A percentile compares a stretch with the other conserved stretches of the same genome.
These are phyloP conservation scores for Hamamelis virginiana DNA, from an alignment of 164 flowering plant species.

Conservation along the genomic window DNA sequence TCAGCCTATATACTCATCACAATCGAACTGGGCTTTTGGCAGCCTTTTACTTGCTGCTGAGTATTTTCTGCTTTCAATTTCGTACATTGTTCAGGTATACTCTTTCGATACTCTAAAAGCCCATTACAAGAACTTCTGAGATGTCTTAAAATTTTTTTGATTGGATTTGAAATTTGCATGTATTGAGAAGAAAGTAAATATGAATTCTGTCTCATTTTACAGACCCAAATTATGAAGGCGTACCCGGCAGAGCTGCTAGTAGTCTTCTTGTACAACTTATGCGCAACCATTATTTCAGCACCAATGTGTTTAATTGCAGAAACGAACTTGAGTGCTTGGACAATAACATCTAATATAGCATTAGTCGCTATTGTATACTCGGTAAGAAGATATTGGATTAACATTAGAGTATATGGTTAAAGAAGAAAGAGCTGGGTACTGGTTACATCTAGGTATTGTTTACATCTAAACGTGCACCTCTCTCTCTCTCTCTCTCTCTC, in stretches of 20 bases:
- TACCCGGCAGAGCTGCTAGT: too few relatives aligned
- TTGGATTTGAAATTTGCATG: too few relatives aligned
- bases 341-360: conserved; percentile 21
- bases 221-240: conserved; percentile 63
- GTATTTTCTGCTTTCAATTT: conserved; percentile 42
- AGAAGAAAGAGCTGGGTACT: neutral
- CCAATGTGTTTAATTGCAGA: too few relatives aligned
- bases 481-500: too few relatives aligned
- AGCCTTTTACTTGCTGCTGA: conserved; percentile 45
- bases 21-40: conserved; percentile 51
- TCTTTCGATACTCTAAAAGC: neutral
- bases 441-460: neutral
- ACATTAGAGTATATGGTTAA: neutral
- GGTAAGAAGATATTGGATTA: conserved; percentile 22
- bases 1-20: too few relatives aligned
- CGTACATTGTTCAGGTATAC: conserved; percentile 65
- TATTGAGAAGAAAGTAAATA: too few relatives aligned
- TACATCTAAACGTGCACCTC: too few relatives aligned
- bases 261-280: conserved; percentile 45
- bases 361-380: conserved; percentile 36
- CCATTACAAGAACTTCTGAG: too few relatives aligned
- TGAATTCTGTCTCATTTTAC: too few relatives aligned
- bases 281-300: too few relatives aligned
- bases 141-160: too few relatives aligned
- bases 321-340: too few relatives aligned